Conservation (phyloP, 2,329 filamentous ascomycete genomes). For the Leptodontidium sp. region DNA sequence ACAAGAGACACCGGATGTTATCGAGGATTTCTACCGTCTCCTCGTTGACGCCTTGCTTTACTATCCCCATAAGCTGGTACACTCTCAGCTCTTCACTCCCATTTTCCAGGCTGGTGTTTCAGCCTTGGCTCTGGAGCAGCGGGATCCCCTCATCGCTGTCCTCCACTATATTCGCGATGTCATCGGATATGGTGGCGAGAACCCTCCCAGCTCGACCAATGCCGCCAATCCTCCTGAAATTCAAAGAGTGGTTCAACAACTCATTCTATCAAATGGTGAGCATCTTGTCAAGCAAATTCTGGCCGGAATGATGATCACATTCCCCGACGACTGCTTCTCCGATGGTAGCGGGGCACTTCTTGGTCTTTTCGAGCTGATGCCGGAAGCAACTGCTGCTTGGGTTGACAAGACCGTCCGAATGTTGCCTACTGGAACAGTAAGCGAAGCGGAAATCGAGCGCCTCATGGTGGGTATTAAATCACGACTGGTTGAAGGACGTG, state of each 20-base stretch:
- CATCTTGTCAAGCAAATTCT: constrained; percentile 86
- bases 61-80: constrained; percentile 85
- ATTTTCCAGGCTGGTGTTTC: constrained; percentile 90
- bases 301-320: constrained; percentile 99
- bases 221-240: constrained; percentile 73
- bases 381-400: constrained; percentile 81
- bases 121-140: constrained; percentile 86
- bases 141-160: constrained; percentile 88
- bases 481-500: constrained; percentile 71
- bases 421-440: constrained; percentile 83
- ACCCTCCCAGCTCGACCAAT: constrained; percentile 69
- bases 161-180: constrained; percentile 94
- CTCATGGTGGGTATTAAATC: constrained; percentile 84
- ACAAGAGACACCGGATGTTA: constrained; percentile 67
- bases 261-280: constrained; percentile 76
- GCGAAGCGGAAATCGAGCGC: constrained; percentile 79
- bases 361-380: constrained; percentile 86
- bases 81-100: constrained; percentile 78
- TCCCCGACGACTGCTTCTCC: constrained; percentile 93
- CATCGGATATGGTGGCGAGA: constrained; percentile 84
- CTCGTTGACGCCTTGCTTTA: constrained; percentile 91
- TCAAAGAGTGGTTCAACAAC: constrained; percentile 74
- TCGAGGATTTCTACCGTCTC: constrained; percentile 85
- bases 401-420: constrained; percentile 84
- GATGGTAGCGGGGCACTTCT: constrained; percentile 94